Base-by-base conservation (phyloP, 1,139 yeast genomes). In the Saccharomyces pastorianus region DNA sequence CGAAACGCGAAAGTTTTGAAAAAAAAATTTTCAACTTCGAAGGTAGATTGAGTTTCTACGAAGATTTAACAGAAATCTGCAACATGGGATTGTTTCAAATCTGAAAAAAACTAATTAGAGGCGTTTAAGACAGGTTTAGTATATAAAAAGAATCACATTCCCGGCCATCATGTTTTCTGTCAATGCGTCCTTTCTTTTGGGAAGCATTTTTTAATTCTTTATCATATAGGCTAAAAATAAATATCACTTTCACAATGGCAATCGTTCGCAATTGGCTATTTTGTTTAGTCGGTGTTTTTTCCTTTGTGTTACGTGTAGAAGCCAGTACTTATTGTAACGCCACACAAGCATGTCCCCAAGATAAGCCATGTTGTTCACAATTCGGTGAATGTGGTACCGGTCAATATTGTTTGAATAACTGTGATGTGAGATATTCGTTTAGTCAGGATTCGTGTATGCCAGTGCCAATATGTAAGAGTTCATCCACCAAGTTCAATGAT, bases 361-460 rank as follows among this genome's bases (percentile, higher is more conserved):
- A 75, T 46, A 57, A 66, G 17, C 96, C 96, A 55, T 88, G 96
- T 69, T 88, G 96, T 69, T 82, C 88, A 14, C 87, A 83, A 64
- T 84, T 79, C 62, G 95, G 95, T 49, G 74, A 70, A 14, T 88
- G 96, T 76, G 96, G 96, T 62, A 79, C 86, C 11, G 96, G 96
- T n/a, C 70, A 80, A 6, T 78, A 78, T 72, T 89, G 96, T 75
- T 74, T 88, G 55, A 91, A 90, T 55, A 91, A 93, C 49, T 82
- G 87, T 72, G 81, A 81, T 66, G 76, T 82, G 48, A 70, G 76
- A 51, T 78, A 59, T 60, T 81, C 85, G 0, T 81, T 64, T 68
- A 75, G 73, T 59, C 64, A 74, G 56, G 68, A 75, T 8, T 76
- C 85, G 0, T 82, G 87, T 70, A 76, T 82, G 83, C 86, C 90